These are phyloP conservation scores for Medicago ruthenica DNA, from an alignment of 306 rosid species.

Conservation along the genomic window DNA sequence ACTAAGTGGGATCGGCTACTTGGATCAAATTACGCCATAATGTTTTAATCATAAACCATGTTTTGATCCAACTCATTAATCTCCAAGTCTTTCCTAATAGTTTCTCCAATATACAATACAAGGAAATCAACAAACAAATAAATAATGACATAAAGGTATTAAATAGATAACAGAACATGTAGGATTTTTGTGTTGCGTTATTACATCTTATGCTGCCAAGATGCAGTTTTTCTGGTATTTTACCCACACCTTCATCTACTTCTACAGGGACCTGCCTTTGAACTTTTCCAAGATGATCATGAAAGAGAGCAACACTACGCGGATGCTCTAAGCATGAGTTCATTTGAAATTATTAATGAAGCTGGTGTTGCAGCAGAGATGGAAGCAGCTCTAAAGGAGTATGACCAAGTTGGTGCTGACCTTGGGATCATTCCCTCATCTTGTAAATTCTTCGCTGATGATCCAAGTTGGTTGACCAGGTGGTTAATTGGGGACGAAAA, in stretches of 20 bases:
- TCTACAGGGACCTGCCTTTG: slow-evolving; percentile 75
- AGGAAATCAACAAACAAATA: background rate
- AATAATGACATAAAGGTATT: background rate
- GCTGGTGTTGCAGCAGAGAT: slow-evolving; percentile 70
- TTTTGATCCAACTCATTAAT: too few species aligned
- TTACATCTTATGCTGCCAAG: slow-evolving; percentile 3
- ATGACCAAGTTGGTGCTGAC: slow-evolving; percentile 78
- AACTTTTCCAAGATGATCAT: slow-evolving; percentile 64
- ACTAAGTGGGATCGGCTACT: too few species aligned
- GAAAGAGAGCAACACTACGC: slow-evolving; percentile 81
- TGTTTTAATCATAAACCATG: too few species aligned
- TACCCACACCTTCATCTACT: slow-evolving; percentile 6
- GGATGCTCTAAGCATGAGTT: slow-evolving; percentile 62
- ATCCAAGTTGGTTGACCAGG: slow-evolving; percentile 93
- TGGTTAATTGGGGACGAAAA: slow-evolving; percentile 87
- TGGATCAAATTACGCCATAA: too few species aligned
- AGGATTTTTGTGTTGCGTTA: slow-evolving; percentile 3
- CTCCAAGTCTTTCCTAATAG: too few species aligned
- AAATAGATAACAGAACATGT: background rate
- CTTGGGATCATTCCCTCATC: slow-evolving; percentile 79
- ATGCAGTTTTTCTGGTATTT: slow-evolving; percentile 4
- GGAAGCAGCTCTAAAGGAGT: slow-evolving; percentile 81
- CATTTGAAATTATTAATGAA: slow-evolving; percentile 60
- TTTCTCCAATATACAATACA: background rate
- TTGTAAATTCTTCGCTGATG: slow-evolving; percentile 70